Percentiles rank a stretch among this genome's conserved stretches.
Evolutionary conservation across 768 basidiomycete species (phyloP).

Genomic region (Russula virescens): DNA sequence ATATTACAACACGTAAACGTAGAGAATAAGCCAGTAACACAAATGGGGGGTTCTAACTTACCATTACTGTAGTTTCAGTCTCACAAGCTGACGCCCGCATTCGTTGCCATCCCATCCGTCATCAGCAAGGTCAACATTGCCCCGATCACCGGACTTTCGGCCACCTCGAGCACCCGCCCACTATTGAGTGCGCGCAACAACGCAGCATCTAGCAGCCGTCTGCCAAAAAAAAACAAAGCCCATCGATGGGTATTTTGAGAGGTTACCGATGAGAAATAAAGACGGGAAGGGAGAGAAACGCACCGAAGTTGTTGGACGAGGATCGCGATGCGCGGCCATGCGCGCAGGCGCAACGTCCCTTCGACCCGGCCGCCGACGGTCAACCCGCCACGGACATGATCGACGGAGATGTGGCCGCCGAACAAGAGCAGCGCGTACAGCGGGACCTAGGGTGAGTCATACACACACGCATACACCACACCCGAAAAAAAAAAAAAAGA

Average conservation of each 20-base stretch:
- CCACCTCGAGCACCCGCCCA: slow-evolving; percentile 43
- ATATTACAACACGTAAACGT: background rate
- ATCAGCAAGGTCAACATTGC: slow-evolving; percentile 39
- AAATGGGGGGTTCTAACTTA: background rate
- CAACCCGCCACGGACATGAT: slow-evolving; percentile 77
- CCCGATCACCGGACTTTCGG: slow-evolving; percentile 46
- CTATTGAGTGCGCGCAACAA: slow-evolving; percentile 60
- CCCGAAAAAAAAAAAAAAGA: background rate
- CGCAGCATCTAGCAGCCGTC: slow-evolving; percentile 65
- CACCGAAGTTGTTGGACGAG: slow-evolving; percentile 83
- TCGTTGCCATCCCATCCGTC: slow-evolving; percentile 32
- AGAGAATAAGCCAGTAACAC: too few relatives aligned
- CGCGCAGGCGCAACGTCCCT: slow-evolving; percentile 55
- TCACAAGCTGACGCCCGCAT: background rate
- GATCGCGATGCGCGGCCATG: slow-evolving; percentile 88
- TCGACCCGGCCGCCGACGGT: slow-evolving; percentile 49
- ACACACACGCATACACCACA: background rate
- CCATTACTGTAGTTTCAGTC: background rate
- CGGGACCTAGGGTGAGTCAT: slow-evolving; percentile 58
- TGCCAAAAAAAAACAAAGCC: slow-evolving; percentile 25
- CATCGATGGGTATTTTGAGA: background rate
- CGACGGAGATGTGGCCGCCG: slow-evolving; percentile 71
- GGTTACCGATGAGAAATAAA: background rate
- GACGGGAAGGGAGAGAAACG: slow-evolving; percentile 20
- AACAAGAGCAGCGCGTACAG: slow-evolving; percentile 82